These are phyloP conservation scores for Venturiaceae sp. DNA, from an alignment of 2,329 filamentous ascomycete species.

Conservation along the genomic window DNA sequence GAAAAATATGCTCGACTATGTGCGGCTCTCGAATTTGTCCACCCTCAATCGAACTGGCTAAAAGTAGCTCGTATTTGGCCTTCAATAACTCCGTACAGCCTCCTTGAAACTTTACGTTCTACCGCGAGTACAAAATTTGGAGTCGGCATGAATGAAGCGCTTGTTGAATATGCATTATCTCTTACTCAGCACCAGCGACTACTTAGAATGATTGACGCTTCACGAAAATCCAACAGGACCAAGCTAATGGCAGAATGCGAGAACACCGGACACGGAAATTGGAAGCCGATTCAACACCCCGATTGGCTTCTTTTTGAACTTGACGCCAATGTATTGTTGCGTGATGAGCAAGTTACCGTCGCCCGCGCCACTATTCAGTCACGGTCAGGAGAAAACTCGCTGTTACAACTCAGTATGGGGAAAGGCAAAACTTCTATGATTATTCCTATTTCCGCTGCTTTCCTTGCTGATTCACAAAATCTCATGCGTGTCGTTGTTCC, in stretches of 20 bases:
- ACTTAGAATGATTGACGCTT: slow-evolving; percentile 25
- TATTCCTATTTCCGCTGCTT: slow-evolving; percentile 47
- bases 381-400: slow-evolving; percentile 38
- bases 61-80: slow-evolving; percentile 32
- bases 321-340: slow-evolving; percentile 51
- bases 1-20: not conserved
- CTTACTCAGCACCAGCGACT: slow-evolving; percentile 34
- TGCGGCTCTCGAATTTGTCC: not conserved
- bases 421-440: slow-evolving; percentile 57
- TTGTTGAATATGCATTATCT: slow-evolving; percentile 31
- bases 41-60: slow-evolving; percentile 25
- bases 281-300: slow-evolving; percentile 39
- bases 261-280: slow-evolving; percentile 40
- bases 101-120: slow-evolving; percentile 37
- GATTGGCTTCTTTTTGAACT: slow-evolving; percentile 58
- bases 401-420: slow-evolving; percentile 57
- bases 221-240: slow-evolving; percentile 13
- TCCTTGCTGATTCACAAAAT: slow-evolving; percentile 22
- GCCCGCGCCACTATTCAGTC: slow-evolving; percentile 48
- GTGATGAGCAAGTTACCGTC: slow-evolving; percentile 48
- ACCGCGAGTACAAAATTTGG: slow-evolving; percentile 18
- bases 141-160: slow-evolving; percentile 20
- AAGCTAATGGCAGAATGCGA: slow-evolving; percentile 27
- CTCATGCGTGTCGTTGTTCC: slow-evolving; percentile 44
- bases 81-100: slow-evolving; percentile 25